Conservation (phyloP, 1,139 yeast species). For the Meyerozyma guilliermondii region DNA sequence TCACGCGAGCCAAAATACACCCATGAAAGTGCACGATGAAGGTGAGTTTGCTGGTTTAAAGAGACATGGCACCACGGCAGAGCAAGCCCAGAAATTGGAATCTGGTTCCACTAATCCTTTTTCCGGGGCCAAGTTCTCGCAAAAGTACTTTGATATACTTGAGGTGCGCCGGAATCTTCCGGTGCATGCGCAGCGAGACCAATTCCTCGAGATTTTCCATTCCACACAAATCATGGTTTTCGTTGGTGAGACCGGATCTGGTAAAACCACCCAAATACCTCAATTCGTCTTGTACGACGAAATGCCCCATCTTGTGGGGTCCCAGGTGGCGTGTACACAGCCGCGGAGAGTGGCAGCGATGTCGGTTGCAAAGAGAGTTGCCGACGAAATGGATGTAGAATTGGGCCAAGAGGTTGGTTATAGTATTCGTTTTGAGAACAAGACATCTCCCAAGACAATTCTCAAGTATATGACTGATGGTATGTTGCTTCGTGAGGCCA, state of each 20-base stretch:
- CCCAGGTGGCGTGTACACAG: constrained; percentile 92
- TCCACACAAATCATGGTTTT: constrained; percentile 92
- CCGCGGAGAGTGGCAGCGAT: constrained; percentile 98
- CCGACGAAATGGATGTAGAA: constrained; percentile 90
- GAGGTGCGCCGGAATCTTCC: constrained; percentile 81
- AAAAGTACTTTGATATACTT: constrained; percentile 72
- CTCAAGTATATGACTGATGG: constrained; percentile 98
- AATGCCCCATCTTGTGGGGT: constrained; percentile 74
- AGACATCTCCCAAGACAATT: constrained; percentile 71
- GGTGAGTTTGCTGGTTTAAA: constrained; percentile 53
- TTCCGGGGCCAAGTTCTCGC: constrained; percentile 58
- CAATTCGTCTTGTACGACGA: constrained; percentile 93
- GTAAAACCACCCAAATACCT: constrained; percentile 96
- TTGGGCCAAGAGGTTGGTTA: constrained; percentile 94
- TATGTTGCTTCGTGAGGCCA: constrained; percentile 94
- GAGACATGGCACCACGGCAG: constrained; percentile 71
- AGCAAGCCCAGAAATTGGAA: constrained; percentile 63
- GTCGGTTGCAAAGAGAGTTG: constrained; percentile 95
- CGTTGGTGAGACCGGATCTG: constrained; percentile 98
- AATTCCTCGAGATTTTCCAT: constrained; percentile 79
- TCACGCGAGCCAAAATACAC: constrained; percentile 15
- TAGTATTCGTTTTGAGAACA: constrained; percentile 88
- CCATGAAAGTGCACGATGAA: constrained; percentile 31
- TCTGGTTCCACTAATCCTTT: constrained; percentile 68
- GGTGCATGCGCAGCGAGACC: constrained; percentile 89